Evolutionary conservation across 2,329 filamentous ascomycete genomes (phyloP), one percentile per base, ranked within the genome.

Genomic region (Alternaria metachromatica): DNA sequence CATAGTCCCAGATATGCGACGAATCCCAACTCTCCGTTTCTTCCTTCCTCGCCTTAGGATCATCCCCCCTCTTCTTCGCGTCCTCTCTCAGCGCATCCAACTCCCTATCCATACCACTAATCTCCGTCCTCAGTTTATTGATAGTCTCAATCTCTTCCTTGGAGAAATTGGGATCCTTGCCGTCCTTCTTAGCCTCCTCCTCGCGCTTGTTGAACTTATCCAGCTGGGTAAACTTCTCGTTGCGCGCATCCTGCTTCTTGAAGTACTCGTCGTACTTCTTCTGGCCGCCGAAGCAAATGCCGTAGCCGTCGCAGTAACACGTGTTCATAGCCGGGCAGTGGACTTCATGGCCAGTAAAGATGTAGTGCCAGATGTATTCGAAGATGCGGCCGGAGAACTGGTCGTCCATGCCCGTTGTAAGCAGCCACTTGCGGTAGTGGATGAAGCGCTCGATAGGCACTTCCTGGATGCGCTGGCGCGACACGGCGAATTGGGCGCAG

Each of bases 251-350:
- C 45, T 82, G 77, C 58, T 85, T 73, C 57, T 84, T 81, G 58
- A 86, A 83, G 73, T 82, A 88, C 8, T 81, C 76, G 33, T 85
- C 80, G 57, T 85, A 88, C 58, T 83, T 79, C 13, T 82, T 75
- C 26, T 83, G 80, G 4, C 81, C 81, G 20, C 84, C 86, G 66
- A 89, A 90, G 68, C 89, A 90, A 15, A 89, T 78, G 0, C 88
- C 88, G 63, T 88, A 90, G 5, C 87, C 88, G 63, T 90, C 88
- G 75, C 89, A 90, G 65, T 89, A 88, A 78, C 89, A 80, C 1
- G 77, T 74, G 63, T 80, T 79, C 70, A 75, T 73, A n/a, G 78
- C 75, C 6, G 79, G 79, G 53, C 79, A 80, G 58, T 76, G 78
- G 13, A 79, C 72, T 49, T 79, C 78, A 62, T 79, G 76, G 30